Evolutionary conservation across 768 basidiomycete species (phyloP).

Genomic region (Cytidiella melzeri): DNA sequence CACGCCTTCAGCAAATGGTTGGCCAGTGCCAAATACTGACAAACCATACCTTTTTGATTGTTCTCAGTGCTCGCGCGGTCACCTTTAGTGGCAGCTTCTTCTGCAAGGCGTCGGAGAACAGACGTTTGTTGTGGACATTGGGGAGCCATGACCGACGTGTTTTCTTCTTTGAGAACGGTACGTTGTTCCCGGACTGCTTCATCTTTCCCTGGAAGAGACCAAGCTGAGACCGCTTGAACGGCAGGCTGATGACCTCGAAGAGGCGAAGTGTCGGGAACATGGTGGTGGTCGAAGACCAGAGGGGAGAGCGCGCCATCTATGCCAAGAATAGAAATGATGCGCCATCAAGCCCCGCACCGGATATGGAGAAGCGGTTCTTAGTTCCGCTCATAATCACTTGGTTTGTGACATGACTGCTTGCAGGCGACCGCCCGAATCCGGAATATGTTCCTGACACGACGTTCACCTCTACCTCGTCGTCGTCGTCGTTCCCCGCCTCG

Average conservation of each 20-base stretch:
- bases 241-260: constrained; percentile 41
- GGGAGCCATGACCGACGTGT: constrained; percentile 86
- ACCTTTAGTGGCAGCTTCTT: constrained; percentile 58
- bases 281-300: not conserved
- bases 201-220: constrained; percentile 82
- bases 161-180: constrained; percentile 84
- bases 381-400: too few relatives aligned
- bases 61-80: constrained; percentile 70
- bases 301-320: not conserved
- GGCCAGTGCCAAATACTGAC: not conserved
- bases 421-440: too few relatives aligned
- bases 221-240: constrained; percentile 75
- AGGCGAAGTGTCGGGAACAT: constrained; percentile 32
- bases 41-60: constrained; percentile 72
- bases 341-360: not conserved
- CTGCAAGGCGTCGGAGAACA: constrained; percentile 62
- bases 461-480: too few relatives aligned
- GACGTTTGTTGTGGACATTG: constrained; percentile 73
- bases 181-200: constrained; percentile 81
- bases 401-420: too few relatives aligned
- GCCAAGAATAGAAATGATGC: not conserved
- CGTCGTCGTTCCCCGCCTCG: not conserved
- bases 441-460: too few relatives aligned
- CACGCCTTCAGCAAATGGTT: not conserved
- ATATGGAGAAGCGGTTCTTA: too few relatives aligned